A percentile compares a stretch with the other conserved stretches of the same genome.
These are phyloP conservation scores for Meira nashicola DNA, from an alignment of 1,284 basidiomycete species.

Conservation along the genomic window DNA sequence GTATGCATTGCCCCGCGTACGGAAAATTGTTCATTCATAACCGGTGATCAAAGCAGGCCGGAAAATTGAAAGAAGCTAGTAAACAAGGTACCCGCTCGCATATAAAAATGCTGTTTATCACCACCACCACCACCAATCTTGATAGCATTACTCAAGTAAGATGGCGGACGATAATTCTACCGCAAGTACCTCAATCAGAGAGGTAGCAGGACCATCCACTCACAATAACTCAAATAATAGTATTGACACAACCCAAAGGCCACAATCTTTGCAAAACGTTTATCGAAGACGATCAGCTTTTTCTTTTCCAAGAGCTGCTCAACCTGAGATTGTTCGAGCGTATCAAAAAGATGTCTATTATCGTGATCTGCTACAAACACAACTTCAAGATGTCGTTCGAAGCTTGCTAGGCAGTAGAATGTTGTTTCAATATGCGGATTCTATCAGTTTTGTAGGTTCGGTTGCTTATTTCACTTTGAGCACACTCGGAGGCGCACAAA, in stretches of 20 bases:
- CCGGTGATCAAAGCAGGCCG: no score
- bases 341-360: slow-evolving; percentile 54
- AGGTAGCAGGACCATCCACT: no score
- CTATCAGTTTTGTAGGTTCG: slow-evolving; percentile 45
- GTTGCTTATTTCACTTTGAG: slow-evolving; percentile 52
- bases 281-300: slow-evolving; percentile 14
- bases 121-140: no score
- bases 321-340: slow-evolving; percentile 53
- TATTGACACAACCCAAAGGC: background rate
- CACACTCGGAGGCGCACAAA: slow-evolving; percentile 52
- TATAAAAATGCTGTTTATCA: no score
- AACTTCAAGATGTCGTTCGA: slow-evolving; percentile 49
- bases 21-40: no score
- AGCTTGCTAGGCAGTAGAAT: slow-evolving; percentile 51
- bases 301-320: slow-evolving; percentile 49
- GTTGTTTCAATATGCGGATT: slow-evolving; percentile 44
- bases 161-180: no score
- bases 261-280: background rate
- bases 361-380: slow-evolving; percentile 46
- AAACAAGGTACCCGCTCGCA: no score
- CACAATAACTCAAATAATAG: no score
- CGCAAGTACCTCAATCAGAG: no score
- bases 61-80: no score
- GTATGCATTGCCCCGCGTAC: no score
- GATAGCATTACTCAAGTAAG: no score